Conservation (phyloP, 1,139 yeast genomes). For the Debaryomyces sp. region DNA sequence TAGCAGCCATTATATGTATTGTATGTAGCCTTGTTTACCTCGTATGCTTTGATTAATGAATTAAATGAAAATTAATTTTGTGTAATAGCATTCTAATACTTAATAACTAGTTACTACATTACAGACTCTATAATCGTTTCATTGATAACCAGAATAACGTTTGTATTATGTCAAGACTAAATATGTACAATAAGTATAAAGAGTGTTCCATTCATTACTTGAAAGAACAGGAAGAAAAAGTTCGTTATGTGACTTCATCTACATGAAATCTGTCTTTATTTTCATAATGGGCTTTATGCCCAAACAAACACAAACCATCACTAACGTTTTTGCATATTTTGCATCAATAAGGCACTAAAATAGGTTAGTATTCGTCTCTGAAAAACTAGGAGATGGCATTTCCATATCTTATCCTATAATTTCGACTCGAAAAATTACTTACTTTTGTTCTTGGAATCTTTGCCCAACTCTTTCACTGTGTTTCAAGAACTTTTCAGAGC, state of each 20-base stretch:
- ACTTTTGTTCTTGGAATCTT: conserved; percentile 97
- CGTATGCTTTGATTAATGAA: not conserved
- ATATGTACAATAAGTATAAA: conserved; percentile 11
- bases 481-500: conserved; percentile 96
- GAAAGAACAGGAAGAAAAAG: conserved; percentile 4
- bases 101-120: not conserved
- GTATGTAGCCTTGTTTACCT: not conserved
- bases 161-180: conserved; percentile 8
- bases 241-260: conserved; percentile 5
- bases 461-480: conserved; percentile 98
- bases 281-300: conserved; percentile 2
- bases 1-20: conserved; percentile 12
- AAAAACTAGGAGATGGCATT: not conserved
- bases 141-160: conserved; percentile 4
- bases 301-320: conserved; percentile 1
- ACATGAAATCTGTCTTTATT: conserved; percentile 1
- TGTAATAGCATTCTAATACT: not conserved
- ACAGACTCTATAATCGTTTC: not conserved
- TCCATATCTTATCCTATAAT: not conserved
- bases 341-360: conserved; percentile 50
- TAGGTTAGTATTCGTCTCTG: conserved; percentile 26
- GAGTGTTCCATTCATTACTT: not conserved
- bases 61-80: not conserved
- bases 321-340: conserved; percentile 44
- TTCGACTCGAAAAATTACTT: conserved; percentile 18